Percentiles rank a stretch among this genome's conserved stretches.
phyloP scores from a whole-genome alignment of 352 stramenopile species.

The Phytophthora cactorum region DNA sequence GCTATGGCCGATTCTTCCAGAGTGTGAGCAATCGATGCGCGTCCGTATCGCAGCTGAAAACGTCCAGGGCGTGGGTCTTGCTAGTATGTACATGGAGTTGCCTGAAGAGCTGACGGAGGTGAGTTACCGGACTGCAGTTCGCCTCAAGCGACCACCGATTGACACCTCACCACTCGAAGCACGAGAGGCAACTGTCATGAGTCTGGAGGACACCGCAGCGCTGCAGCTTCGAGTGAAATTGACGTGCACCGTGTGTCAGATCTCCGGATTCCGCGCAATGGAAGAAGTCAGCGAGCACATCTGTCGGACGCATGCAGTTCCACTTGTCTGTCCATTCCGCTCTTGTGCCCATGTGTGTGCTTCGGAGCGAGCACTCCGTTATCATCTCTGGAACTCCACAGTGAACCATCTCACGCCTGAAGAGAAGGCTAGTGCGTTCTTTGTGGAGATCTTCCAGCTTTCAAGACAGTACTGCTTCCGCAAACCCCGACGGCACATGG shows the following conservation, averaged over 20 bases:
- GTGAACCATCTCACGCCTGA: constrained; percentile 59
- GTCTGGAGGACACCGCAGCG: constrained; percentile 42
- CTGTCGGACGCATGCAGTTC: constrained; percentile 57
- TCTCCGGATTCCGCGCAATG: constrained; percentile 23
- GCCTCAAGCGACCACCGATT: constrained; percentile 39
- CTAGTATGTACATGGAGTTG: constrained; percentile 62
- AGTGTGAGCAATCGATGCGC: constrained; percentile 50
- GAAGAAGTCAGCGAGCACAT: constrained; percentile 65
- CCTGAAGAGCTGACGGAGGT: constrained; percentile 63
- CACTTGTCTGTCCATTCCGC: constrained; percentile 77
- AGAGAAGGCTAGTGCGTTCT: constrained; percentile 63
- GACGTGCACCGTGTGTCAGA: constrained; percentile 65
- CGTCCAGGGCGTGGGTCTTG: constrained; percentile 55
- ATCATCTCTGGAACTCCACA: constrained; percentile 78
- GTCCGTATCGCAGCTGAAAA: constrained; percentile 73
- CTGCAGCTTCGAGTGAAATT: constrained; percentile 33
- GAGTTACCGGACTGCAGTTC: constrained; percentile 57
- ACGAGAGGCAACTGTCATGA: constrained; percentile 47
- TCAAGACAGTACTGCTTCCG: constrained; percentile 80
- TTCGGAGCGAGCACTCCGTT: constrained; percentile 69
- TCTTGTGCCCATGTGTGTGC: constrained; percentile 74
- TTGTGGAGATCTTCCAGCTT: constrained; percentile 78
- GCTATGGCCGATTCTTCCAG: constrained; percentile 63
- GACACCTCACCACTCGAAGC: constrained; percentile 56
- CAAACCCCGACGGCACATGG: constrained; percentile 63